Evolutionary conservation across 2,329 filamentous ascomycete genomes (phyloP), one percentile per base, ranked within the genome.

Genomic region (Pleurostoma richardsiae): DNA sequence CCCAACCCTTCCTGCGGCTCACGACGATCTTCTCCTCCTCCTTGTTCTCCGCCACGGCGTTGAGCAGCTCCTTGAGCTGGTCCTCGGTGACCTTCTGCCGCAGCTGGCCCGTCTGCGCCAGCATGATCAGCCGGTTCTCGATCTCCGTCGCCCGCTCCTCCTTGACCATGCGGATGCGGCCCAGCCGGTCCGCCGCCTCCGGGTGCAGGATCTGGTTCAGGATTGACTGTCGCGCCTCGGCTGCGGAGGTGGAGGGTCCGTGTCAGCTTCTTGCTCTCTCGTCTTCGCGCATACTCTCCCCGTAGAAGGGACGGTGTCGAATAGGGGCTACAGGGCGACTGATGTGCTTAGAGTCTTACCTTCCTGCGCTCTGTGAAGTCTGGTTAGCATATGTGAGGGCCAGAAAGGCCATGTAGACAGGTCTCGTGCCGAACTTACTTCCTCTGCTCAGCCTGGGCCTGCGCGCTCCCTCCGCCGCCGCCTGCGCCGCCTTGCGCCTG

Each of bases 121-220:
- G 80, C 83, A 86, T 90, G 67, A 99, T 91, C 47, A 99, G 80
- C 43, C 92, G 73, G 76, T 95, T 91, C 74, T 99, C 94, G 48
- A 99, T 82, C 60, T 96, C 90, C 51, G 79, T 80, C 33, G 94
- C 94, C 59, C 94, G 88, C 57, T 86, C 85, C 65, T 91, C 90
- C 71, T 97, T 97, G 62, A 99, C 94, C 50, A 99, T 83, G 31
- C 92, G 86, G 71, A 99, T 97, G 55, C 94, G 89, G 48, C 89
- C 90, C 1, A 99, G 80, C 10, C 94, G 88, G 71, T 99, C 94
- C 50, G 90, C 88, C 19, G 94, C 94, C 62, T 92, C 90, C 55
- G 94, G 94, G 59, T 91, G 85, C 52, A 99, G 88, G 73, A 99
- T 97, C 69, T 97, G 94, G 57, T 80, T 81, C 52, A 99, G 84